Evolutionary conservation across 768 basidiomycete genomes (phyloP).

Genomic region (Suillus sp.): DNA sequence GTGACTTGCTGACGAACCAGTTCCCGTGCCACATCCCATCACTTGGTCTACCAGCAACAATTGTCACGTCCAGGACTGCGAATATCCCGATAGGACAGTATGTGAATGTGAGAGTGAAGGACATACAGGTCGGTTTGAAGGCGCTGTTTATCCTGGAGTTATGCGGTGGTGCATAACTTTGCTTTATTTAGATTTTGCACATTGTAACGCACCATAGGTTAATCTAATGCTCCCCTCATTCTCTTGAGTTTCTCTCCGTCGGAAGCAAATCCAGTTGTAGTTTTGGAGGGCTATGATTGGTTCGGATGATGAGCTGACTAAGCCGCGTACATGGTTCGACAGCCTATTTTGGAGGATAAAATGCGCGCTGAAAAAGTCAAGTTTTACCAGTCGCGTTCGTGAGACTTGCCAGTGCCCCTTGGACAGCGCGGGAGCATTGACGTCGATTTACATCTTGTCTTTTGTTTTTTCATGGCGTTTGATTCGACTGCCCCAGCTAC

Average conservation of each 20-base stretch:
- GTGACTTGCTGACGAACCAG: slow-evolving; percentile 12
- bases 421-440: slow-evolving; percentile 5
- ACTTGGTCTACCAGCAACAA: slow-evolving; percentile 28
- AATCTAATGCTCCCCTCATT: background rate
- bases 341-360: slow-evolving; percentile 7
- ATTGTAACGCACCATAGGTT: background rate
- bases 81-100: slow-evolving; percentile 28
- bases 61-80: slow-evolving; percentile 15
- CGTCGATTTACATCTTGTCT: slow-evolving; percentile 4
- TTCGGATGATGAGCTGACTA: slow-evolving; percentile 25
- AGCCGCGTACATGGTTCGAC: slow-evolving; percentile 19
- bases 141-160: background rate
- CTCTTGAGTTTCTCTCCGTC: slow-evolving; percentile 10
- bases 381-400: slow-evolving; percentile 11
- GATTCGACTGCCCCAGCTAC: slow-evolving; percentile 22
- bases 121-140: slow-evolving; percentile 31
- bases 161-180: slow-evolving; percentile 1
- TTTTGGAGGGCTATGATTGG: slow-evolving; percentile 14
- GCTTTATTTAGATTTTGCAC: background rate
- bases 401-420: background rate
- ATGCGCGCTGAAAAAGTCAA: slow-evolving; percentile 14
- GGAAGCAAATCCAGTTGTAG: background rate
- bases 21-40: slow-evolving; percentile 27
- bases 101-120: slow-evolving; percentile 29
- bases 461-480: slow-evolving; percentile 27